Evolutionary conservation across 1,284 basidiomycete species (phyloP), one percentile per base, ranked within the genome.

Genomic region (Trichosporon coremiiforme): DNA sequence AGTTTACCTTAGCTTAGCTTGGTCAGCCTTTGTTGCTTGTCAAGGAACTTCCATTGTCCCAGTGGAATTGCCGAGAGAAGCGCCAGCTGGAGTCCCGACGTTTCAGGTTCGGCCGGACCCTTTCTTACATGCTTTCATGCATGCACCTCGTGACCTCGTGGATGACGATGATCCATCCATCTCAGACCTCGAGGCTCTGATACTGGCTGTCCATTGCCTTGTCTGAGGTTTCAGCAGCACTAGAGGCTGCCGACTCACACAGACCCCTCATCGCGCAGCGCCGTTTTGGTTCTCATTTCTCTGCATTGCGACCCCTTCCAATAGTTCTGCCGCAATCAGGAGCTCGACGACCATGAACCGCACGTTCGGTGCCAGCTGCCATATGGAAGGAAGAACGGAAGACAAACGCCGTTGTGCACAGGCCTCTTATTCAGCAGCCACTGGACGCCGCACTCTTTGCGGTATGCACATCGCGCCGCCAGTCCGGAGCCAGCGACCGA

Each of bases 401-500:
- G 47, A 22, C 47, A n/a, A 2, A 20, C n/a, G 47, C 5, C 47
- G 47, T 7, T 9, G 47, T 12, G 47, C 47, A 53, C 47, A 20
- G 22, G 47, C 47, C 47, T 3, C 47, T 17, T n/a, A 53, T 53
- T 53, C 20, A 53, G 47, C 47, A 53, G 47, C 47, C 47, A 53
- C 47, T 22, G 47, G 10, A 15, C 47, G 47, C 20, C 47, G 47
- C 47, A 3, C 20, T 22, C 47, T 20, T 53, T 53, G 47, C 47
- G 47, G 20, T 22, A 20, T 53, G 47, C 47, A 53, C 47, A 22
- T 20, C 47, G 47, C 47, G 9, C 20, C 20, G 20, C 47, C 15
- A 45, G 41, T 45, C 7, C 41, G 41, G 41, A 3, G 15, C 41
- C 41, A 45, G 41, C 4, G 41, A 10, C 41, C 47, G 47, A 53